Evolutionary conservation across 495 filamentous ascomycete genomes (phyloP), one percentile per base, ranked within the genome.

Genomic region (Podospora bellae-mahoneyi): DNA sequence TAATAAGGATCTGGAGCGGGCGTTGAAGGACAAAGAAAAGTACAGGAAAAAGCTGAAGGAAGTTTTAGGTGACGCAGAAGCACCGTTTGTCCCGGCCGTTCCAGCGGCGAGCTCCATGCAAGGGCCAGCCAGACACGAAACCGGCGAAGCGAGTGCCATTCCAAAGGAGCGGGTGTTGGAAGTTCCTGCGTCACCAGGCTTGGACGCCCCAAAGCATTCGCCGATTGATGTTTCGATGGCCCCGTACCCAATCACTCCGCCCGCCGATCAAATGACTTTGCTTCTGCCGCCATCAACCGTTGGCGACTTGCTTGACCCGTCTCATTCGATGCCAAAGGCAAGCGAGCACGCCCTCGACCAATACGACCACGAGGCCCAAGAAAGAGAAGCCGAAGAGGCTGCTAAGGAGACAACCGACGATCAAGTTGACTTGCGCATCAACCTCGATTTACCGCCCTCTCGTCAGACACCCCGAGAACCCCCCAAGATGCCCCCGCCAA

Each of bases 1-100:
- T 53, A 97, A 98, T 73, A 96, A 95, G 78, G 95, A 99, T 74
- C 83, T 99, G 27, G 94, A 97, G 77, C 88, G 91, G 61, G 89
- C 94, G 3, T 76, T 97, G 73, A 96, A 96, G 75, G 95, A 97
- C 70, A 98, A 97, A 77, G 95, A 98, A 59, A 88, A 90, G 67
- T 99, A 97, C 77, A 87, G 90, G 68, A 94, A 92, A 79, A 96
- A 93, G 78, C 71, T 96, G 16, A 97, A 96, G 76, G 92, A 97
- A 60, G 80, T 83, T 7, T 70, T 84, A 69, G 71, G 74, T n/a
- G 76, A 75, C 16, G 70, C 75, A 34, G 78, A 77, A 16, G 63
- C 66, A 5, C 64, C 76, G 4, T 48, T 70, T 1, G 64, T 72
- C 2, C 77, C 74, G 7, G 55, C 70, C 0, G 67, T 66, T 39